A percentile compares a stretch with the other conserved stretches of the same genome.
These are phyloP conservation scores for Colletotrichum paranaense DNA, from an alignment of 2,329 filamentous ascomycete species.

Conservation along the genomic window DNA sequence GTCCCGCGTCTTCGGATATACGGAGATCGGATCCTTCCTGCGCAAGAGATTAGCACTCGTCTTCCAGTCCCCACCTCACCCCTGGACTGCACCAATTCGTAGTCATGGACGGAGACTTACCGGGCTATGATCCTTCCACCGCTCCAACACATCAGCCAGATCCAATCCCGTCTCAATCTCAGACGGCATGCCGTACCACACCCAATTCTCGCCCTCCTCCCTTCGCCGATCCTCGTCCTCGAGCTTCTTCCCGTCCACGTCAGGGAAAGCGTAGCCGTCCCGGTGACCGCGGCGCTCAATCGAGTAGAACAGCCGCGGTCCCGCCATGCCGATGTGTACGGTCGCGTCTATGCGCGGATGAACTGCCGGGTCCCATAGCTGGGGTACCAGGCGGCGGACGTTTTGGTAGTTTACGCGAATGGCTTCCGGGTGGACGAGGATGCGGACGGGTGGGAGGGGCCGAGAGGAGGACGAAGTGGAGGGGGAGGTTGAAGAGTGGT, in stretches of 20 bases:
- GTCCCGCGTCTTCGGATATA: conserved; percentile 76
- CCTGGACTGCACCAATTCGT: neutral
- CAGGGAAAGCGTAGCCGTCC: conserved; percentile 76
- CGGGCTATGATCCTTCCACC: conserved; percentile 65
- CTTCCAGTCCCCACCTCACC: too few relatives aligned
- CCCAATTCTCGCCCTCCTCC: conserved; percentile 55
- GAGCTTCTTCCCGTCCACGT: conserved; percentile 74
- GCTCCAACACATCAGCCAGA: conserved; percentile 63
- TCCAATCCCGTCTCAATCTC: conserved; percentile 69
- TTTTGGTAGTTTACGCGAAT: conserved; percentile 78
- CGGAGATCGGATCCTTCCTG: conserved; percentile 59
- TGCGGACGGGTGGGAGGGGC: conserved; percentile 62
- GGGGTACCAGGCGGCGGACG: conserved; percentile 72
- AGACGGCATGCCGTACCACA: conserved; percentile 65
- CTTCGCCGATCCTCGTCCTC: conserved; percentile 58
- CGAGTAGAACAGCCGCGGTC: conserved; percentile 72
- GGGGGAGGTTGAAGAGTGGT: conserved; percentile 38
- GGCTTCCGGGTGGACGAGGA: conserved; percentile 73
- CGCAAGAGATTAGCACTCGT: conserved; percentile 30
- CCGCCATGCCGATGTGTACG: conserved; percentile 85
- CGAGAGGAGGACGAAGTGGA: conserved; percentile 42
- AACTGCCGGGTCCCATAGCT: conserved; percentile 64
- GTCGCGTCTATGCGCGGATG: conserved; percentile 68
- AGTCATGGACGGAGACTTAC: conserved; percentile 48
- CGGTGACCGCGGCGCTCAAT: conserved; percentile 78